A percentile compares a stretch with the other conserved stretches of the same genome.
phyloP scores from a whole-genome alignment of 2,329 filamentous ascomycete species.

The Aspergillus aculeatus region DNA sequence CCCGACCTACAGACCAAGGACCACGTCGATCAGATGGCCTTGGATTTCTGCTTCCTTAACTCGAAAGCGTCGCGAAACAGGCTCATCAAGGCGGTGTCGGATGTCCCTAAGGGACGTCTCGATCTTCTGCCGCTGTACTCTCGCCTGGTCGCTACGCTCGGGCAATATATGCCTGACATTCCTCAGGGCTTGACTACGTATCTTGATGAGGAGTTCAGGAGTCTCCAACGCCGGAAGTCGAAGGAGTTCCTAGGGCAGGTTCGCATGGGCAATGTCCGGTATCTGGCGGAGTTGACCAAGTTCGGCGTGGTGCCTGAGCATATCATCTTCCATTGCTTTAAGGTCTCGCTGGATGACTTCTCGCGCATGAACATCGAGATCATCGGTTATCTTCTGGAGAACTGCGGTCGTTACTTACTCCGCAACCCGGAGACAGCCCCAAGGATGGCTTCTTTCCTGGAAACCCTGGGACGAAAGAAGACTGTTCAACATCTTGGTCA shows the following conservation, averaged over 20 bases:
- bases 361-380: constrained; percentile 99
- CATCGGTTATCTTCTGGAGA: constrained; percentile 91
- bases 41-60: constrained; percentile 97
- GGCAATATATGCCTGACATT: constrained; percentile 92
- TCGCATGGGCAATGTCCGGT: constrained; percentile 91
- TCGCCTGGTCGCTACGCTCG: constrained; percentile 87
- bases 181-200: constrained; percentile 87
- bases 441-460: constrained; percentile 88
- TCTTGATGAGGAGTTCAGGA: constrained; percentile 94
- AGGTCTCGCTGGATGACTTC: constrained; percentile 95
- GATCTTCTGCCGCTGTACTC: constrained; percentile 89
- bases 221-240: constrained; percentile 91
- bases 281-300: constrained; percentile 94
- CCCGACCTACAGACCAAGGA: constrained; percentile 92
- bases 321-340: constrained; percentile 97
- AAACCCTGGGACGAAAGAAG: constrained; percentile 95
- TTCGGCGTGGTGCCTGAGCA: constrained; percentile 98
- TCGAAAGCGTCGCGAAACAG: constrained; percentile 97
- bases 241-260: constrained; percentile 97
- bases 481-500: constrained; percentile 91
- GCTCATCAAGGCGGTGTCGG: constrained; percentile 86
- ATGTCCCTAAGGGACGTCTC: constrained; percentile 89
- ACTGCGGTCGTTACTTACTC: constrained; percentile 90
- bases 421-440: constrained; percentile 90
- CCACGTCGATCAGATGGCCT: constrained; percentile 82